Conservation (phyloP, 176 grass and related monocot species). For the Dendrocalamus sinicus region DNA sequence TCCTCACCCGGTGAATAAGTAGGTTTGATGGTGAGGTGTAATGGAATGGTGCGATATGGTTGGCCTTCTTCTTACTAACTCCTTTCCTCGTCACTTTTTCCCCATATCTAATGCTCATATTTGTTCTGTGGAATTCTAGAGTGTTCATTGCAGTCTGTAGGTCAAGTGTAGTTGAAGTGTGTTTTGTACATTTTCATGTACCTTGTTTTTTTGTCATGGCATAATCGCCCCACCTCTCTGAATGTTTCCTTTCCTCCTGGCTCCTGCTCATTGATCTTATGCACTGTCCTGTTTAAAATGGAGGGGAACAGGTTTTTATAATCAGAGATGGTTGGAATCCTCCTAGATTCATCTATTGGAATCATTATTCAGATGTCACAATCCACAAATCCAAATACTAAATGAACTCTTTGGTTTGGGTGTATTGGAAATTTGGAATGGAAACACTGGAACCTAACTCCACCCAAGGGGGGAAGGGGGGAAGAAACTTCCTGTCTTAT, state of each 20-base stretch:
- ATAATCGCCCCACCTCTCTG: not conserved
- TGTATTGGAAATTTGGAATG: not conserved
- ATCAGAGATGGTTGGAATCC: not conserved
- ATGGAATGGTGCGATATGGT: not conserved
- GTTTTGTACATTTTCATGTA: not conserved
- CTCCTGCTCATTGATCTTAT: not conserved
- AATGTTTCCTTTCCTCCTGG: not conserved
- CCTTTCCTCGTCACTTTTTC: not conserved
- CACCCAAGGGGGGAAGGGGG: not conserved
- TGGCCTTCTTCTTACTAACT: not conserved
- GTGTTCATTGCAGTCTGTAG: not conserved
- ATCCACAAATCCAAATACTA: not conserved
- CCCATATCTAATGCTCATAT: constrained; percentile 12
- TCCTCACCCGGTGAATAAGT: not conserved
- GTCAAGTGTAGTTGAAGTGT: not conserved
- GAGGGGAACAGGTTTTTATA: not conserved
- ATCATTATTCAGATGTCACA: not conserved
- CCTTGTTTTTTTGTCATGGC: not conserved
- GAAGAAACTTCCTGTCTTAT: constrained; percentile 2
- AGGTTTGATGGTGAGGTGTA: not conserved
- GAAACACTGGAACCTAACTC: not conserved
- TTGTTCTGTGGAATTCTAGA: not conserved
- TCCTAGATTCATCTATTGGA: constrained; percentile 13
- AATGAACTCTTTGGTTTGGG: not conserved
- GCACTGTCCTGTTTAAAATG: not conserved